Base-by-base conservation (phyloP, 2,329 filamentous ascomycete genomes). In the Zymoseptoria ardabiliae region DNA sequence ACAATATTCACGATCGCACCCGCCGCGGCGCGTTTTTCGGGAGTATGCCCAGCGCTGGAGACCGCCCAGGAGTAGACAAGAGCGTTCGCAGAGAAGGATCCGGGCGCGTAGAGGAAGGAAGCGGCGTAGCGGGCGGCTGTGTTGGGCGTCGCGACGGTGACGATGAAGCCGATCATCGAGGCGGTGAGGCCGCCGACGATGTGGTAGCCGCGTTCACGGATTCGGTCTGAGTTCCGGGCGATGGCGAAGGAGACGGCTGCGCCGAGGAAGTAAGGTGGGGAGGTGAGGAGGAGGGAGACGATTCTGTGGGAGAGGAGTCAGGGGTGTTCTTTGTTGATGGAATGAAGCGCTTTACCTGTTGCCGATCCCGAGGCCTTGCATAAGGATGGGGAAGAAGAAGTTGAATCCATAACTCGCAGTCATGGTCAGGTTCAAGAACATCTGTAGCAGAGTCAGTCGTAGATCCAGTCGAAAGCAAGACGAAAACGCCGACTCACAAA, bases 161-260 rank as follows among this genome's bases (percentile, higher is more conserved):
- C 57, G 30, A 61, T 51, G 53, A 62, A 64, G 23, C 82, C 82
- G 10, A 80, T 65, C 1, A 82, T 68, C n/a, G 82, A 81, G 49
- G 80, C 74, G 49, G 75, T 58, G 51, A 84, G 80, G 4, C 81
- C 81, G 3, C 77, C 76, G 20, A 76, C 71, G 58, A 84, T 82
- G 70, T 85, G 83, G 77, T 61, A 61, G 58, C 68, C 25, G 65
- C 65, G 51, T 69, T 61, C 71, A 22, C 65, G 65, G 8, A 61
- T 66, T 19, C 66, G 59, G 49, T 73, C 71, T 11, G 73, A 62
- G n/a, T 63, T 58, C 58, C 64, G 62, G 19, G 61, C 53, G 21
- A 61, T 63, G 45, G 56, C 19, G 7, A 65, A 53, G 19, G 62
- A 63, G 19, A 65, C 57, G 25, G 66, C 56, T 50, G 58, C 61